Evolutionary conservation across 805 yeast species (phyloP), one percentile per base, ranked within the genome.

Genomic region (Candida cerambycidarum): DNA sequence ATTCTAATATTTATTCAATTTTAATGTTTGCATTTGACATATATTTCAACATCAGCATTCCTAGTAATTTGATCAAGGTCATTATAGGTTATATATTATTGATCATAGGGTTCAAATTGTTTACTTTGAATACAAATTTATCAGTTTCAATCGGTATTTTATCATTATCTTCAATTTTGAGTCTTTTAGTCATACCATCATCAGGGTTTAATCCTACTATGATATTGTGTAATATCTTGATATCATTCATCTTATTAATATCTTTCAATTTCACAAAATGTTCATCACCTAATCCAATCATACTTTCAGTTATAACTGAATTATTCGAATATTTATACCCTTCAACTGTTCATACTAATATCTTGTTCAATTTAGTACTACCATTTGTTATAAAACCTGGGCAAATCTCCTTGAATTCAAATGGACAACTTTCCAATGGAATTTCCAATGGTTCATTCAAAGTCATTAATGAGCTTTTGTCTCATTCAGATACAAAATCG

Each of bases 401-500:
- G 11, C 39, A 33, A 3, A 4, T 40, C 5, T 13, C 34, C 5
- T 21, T 21, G 8, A 21, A n/a, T n/a, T n/a, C n/a, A n/a, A n/a
- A n/a, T n/a, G n/a, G 5, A 12, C n/a, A 4, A n/a, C 23, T 10
- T 4, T 13, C 16, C 15, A 23, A 14, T 21, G 23, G 23, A 6
- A 5, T 21, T 21, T 21, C 23, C 8, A n/a, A 14, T 15, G 31
- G 29, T 5, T 34, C 44, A 4, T 18, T 33, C n/a, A 34, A 33
- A 21, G 34, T 41, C 18, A 30, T 41, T n/a, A 53, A 48, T 25
- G 67, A 67, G 43, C 49, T 69, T 32, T 45, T 67, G 39, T 44
- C 55, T 21, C 75, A 70, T 46, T 43, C 65, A 1, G 97, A 89
- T 50, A 89, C 97, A 0, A 73, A 85, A 47, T 89, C 96, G 10